Evolutionary conservation across 202 grass and related monocot genomes (phyloP).

Genomic region (Saccharum hybrid): DNA sequence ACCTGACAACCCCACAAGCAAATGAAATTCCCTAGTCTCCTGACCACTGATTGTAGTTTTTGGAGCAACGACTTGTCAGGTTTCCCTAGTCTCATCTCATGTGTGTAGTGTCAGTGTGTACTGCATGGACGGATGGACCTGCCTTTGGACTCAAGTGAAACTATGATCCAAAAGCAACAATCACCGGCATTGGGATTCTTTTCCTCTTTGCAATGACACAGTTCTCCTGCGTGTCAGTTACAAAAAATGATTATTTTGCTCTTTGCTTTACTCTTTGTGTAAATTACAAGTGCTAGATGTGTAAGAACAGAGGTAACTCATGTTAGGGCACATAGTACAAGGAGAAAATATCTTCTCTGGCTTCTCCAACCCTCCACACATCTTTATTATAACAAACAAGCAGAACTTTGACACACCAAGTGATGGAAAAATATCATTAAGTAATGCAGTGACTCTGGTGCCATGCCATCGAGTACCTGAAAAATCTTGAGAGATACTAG

Average conservation of each 20-base stretch:
- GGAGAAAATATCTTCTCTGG: slow-evolving; percentile 38
- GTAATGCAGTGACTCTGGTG: slow-evolving; percentile 26
- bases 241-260: slow-evolving; percentile 16
- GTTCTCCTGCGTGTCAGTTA: neutral
- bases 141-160: slow-evolving; percentile 44
- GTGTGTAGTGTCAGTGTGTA: slow-evolving; percentile 23
- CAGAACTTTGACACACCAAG: slow-evolving; percentile 32
- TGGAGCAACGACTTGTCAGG: slow-evolving; percentile 31
- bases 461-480: slow-evolving; percentile 16
- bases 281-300: slow-evolving; percentile 14
- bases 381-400: neutral
- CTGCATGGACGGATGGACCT: slow-evolving; percentile 39
- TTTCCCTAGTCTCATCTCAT: slow-evolving; percentile 36
- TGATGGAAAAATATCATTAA: slow-evolving; percentile 42
- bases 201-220: neutral
- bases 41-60: slow-evolving; percentile 38
- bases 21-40: slow-evolving; percentile 23
- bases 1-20: slow-evolving; percentile 6
- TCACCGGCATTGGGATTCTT: slow-evolving; percentile 34
- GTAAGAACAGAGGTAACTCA: slow-evolving; percentile 20
- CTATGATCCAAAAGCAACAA: slow-evolving; percentile 57
- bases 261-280: neutral
- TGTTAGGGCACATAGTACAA: slow-evolving; percentile 1
- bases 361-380: slow-evolving; percentile 1
- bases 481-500: slow-evolving; percentile 50